Base-by-base conservation (phyloP, 2,329 filamentous ascomycete genomes). In the Neobulgaria alba region DNA sequence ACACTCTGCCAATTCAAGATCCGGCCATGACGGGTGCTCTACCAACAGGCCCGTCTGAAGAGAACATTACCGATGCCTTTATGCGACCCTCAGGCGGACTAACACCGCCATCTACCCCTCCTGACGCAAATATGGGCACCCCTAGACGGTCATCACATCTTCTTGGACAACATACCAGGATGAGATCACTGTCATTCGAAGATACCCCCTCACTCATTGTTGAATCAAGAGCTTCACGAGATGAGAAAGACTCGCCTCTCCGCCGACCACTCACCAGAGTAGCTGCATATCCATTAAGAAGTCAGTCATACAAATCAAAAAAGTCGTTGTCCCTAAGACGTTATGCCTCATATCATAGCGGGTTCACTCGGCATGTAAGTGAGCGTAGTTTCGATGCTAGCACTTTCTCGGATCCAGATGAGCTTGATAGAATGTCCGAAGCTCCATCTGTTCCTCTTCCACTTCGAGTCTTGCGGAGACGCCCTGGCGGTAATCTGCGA, bases 401-500 rank as follows among this genome's bases (percentile, higher is more conserved):
- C 0, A 72, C 71, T 0, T 67, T 68, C 32, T 77, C 75, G 0
- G 72, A 64, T 29, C 73, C 73, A 0, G 71, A 64, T 29, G 79
- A 76, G 2, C 63, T 70, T 16, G 64, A 64, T 4, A 68, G 66
- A 3, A 56, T 65, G 3, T 68, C 68, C 0, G 61, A 63, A 35
- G 67, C 67, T 5, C 64, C 64, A 45, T 38, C 68, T 2, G 59
- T 69, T 35, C 69, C 73, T 1, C 63, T 65, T 15, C 76, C 77
- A n/a, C 62, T 75, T 5, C 74, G 79, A 33, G 69, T 81, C 31
- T 69, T 92, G 46, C 73, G 85, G 45, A 70, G 85, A 56, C 72
- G 80, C 10, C 85, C 84, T 5, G 85, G 85, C 35, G 84, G 85
- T 23, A 79, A 90, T 58, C 63, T 92, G 35, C 74, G 81, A 47